phyloP scores from a whole-genome alignment of 345 rosid genomes.

The Heritiera littoralis region DNA sequence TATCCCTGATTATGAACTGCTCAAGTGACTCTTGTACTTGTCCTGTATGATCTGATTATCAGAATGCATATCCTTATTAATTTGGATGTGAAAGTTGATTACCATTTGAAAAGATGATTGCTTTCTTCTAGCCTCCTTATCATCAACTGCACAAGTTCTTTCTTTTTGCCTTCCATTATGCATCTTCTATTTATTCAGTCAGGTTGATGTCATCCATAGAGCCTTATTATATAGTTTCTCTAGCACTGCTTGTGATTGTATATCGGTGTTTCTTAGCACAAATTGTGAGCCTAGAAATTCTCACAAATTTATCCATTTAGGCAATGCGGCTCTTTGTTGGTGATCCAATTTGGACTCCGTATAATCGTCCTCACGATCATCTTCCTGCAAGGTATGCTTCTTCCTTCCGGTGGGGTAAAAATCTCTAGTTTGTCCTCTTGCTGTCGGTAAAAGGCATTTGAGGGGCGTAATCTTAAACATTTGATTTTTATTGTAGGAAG shows the following conservation, averaged over 20 bases:
- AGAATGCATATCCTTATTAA: neutral
- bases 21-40: neutral
- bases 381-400: constrained; percentile 57
- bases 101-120: neutral
- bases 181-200: neutral
- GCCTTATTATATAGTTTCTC: neutral
- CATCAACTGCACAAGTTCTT: neutral
- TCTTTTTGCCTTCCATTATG: neutral
- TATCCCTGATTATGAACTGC: neutral
- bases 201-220: neutral
- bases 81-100: neutral
- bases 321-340: constrained; percentile 77
- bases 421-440: neutral
- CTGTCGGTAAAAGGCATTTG: neutral
- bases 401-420: constrained; percentile 1
- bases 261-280: neutral
- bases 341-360: constrained; percentile 75
- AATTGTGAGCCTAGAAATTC: neutral
- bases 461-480: constrained; percentile 8
- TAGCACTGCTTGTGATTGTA: neutral
- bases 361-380: constrained; percentile 70
- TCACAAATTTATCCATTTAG: constrained; percentile 32
- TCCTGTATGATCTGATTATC: neutral
- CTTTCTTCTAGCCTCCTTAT: neutral
- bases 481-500: constrained; percentile 52